These are phyloP conservation scores for Tylopilus sp. DNA, from an alignment of 768 basidiomycete species.

Conservation along the genomic window DNA sequence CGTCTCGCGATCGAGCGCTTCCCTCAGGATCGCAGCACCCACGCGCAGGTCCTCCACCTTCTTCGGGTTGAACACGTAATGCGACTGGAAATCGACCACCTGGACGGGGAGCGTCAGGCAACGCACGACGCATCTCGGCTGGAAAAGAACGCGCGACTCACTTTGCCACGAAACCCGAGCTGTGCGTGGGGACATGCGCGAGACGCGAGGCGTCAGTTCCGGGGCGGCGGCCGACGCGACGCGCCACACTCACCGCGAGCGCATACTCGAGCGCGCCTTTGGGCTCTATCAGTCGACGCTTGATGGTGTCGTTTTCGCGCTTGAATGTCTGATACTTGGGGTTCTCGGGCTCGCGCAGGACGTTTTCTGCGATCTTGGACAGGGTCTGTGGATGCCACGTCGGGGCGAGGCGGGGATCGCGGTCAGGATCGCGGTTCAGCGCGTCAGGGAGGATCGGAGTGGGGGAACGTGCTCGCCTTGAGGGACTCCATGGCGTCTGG, in stretches of 20 bases:
- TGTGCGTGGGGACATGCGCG: too few relatives aligned
- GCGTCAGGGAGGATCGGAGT: not conserved
- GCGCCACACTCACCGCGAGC: slow-evolving; percentile 43
- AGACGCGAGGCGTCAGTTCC: too few relatives aligned
- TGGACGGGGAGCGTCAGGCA: slow-evolving; percentile 23
- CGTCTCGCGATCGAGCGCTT: slow-evolving; percentile 52
- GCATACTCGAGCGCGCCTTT: slow-evolving; percentile 78
- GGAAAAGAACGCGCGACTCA: slow-evolving; percentile 25
- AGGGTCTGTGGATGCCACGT: slow-evolving; percentile 41
- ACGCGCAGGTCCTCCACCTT: slow-evolving; percentile 54
- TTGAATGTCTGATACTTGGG: slow-evolving; percentile 74
- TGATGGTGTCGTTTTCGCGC: slow-evolving; percentile 65
- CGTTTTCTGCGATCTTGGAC: slow-evolving; percentile 65
- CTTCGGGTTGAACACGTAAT: slow-evolving; percentile 58
- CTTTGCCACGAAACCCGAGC: slow-evolving; percentile 75
- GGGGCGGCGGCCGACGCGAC: too few relatives aligned
- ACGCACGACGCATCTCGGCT: not conserved
- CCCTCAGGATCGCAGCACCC: slow-evolving; percentile 64
- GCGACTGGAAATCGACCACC: slow-evolving; percentile 72
- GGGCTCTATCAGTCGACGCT: slow-evolving; percentile 62
- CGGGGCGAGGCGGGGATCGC: not conserved
- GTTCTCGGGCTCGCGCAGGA: slow-evolving; percentile 70
- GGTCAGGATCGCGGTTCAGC: not conserved
- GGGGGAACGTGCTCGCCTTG: slow-evolving; percentile 42
- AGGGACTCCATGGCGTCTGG: slow-evolving; percentile 58